Evolutionary conservation across 768 basidiomycete species (phyloP).

Genomic region (Agrocybe pediades): DNA sequence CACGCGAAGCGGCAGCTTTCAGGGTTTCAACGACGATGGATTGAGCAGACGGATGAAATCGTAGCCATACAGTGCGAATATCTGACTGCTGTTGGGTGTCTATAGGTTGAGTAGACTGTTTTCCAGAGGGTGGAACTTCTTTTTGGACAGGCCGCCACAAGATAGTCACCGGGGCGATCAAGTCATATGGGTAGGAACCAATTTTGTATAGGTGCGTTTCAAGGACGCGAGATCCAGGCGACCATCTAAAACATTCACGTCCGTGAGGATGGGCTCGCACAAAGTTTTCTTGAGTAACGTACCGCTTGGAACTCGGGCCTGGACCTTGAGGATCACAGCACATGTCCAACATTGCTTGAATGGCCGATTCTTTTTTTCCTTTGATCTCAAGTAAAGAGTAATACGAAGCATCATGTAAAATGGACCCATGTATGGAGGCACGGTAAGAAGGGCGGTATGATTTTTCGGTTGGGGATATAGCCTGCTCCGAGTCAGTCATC

Average conservation of each 20-base stretch:
- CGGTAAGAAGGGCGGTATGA: conserved; percentile 90
- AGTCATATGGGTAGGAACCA: conserved; percentile 62
- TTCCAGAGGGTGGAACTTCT: not conserved
- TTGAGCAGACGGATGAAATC: conserved; percentile 76
- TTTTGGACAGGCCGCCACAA: conserved; percentile 64
- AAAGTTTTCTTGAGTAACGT: conserved; percentile 2
- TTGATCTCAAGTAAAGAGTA: conserved; percentile 72
- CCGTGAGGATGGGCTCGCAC: not conserved
- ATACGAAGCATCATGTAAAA: conserved; percentile 92
- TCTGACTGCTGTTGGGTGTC: not conserved
- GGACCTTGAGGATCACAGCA: conserved; percentile 69
- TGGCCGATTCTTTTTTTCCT: conserved; percentile 56
- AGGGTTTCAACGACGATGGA: conserved; percentile 57
- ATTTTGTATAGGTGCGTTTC: conserved; percentile 70
- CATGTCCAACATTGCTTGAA: conserved; percentile 51
- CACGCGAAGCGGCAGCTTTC: conserved; percentile 48
- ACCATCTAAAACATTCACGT: conserved; percentile 46
- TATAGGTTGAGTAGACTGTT: not conserved
- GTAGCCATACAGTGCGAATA: conserved; percentile 67
- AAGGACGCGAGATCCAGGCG: conserved; percentile 63
- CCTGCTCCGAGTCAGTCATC: too few species aligned
- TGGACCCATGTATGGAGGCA: conserved; percentile 81
- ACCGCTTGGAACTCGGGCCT: conserved; percentile 66
- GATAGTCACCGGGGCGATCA: conserved; percentile 72
- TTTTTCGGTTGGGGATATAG: conserved; percentile 88